Evolutionary conservation across 116 monocot species (phyloP), one percentile per base, ranked within the genome.

Genomic region (Zostera marina): DNA sequence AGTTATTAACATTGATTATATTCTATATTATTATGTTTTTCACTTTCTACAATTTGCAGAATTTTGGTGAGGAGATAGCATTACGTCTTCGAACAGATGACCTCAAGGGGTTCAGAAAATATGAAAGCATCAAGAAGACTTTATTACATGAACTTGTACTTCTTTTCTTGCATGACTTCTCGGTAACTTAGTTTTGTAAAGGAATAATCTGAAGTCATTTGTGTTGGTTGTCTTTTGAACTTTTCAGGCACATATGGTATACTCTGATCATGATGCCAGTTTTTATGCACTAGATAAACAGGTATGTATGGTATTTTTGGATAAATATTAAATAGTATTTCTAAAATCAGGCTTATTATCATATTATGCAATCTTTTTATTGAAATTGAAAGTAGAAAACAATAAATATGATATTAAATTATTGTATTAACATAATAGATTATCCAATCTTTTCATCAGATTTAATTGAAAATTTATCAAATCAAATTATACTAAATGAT

Each of bases 81-180:
- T 77, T 94, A 59, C 88, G 94, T 20, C 79, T 94, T 68, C 79
- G 94, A 51, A 94, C 94, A 8, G 94, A 94, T 61, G 85, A 94
- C 71, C 85, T 94, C 44, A 82, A 88, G 70, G 94, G 94, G 62
- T 94, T 94, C 64, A 82, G 94, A 44, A 94, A 94, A 66, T 88
- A 88, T 57, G 85, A 94, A 70, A 79, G 81, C 63, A 85, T 94
- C 44, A 94, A 94, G 70, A 85, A 78, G 59, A 94, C 88, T 47
- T 66, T 94, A 43, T 42, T 94, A 41, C 94, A 94, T 77, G 94
- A 94, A 76, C 81, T 94, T 66, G 94, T 94, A 80, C 53, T 74
- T 2, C 0, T 32, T 32, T 32, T 32, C 32, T 32, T 32, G 32
- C 32, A 32, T 32, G 32, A 5, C 32, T 32, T 32, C 32, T 32